Percentiles rank a stretch among this genome's conserved stretches.
These are phyloP conservation scores for Fusarium sp. DNA, from an alignment of 2,329 filamentous ascomycete species.

Conservation along the genomic window DNA sequence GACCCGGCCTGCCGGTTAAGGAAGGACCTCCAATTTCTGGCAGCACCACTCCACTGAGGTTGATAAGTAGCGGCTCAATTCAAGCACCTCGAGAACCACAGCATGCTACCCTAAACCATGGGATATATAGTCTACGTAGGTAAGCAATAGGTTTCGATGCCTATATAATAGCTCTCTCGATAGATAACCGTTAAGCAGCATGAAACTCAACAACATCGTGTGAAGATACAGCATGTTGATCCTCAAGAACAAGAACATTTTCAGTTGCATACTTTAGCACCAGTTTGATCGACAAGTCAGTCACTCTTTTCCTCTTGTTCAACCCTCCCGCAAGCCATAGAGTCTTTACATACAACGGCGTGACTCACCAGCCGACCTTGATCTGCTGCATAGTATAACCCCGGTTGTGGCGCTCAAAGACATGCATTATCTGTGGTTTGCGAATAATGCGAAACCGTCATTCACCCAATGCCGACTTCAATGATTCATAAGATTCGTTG, in stretches of 20 bases:
- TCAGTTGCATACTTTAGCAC: not conserved
- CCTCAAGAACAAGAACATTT: not conserved
- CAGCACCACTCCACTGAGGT: constrained; percentile 2
- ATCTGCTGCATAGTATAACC: not conserved
- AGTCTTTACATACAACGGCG: not conserved
- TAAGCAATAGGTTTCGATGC: not conserved
- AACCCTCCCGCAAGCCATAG: not conserved
- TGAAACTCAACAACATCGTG: not conserved
- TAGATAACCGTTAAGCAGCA: not conserved
- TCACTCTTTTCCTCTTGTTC: not conserved
- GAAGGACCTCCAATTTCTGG: constrained; percentile 20
- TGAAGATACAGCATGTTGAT: not conserved
- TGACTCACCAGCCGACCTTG: constrained; percentile 9
- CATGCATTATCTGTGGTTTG: constrained; percentile 5
- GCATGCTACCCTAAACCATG: not conserved
- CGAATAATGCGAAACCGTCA: not conserved
- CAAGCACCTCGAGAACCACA: not conserved
- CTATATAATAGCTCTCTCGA: not conserved
- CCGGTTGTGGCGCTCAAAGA: not conserved
- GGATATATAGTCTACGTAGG: not conserved
- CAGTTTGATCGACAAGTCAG: not conserved
- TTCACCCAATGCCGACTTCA: not conserved
- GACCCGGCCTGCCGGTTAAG: constrained; percentile 19
- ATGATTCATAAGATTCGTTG: not conserved
- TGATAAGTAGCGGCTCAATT: not conserved